These are phyloP conservation scores for Penicillium cosmopolitanum DNA, from an alignment of 495 filamentous ascomycete species.

Conservation along the genomic window DNA sequence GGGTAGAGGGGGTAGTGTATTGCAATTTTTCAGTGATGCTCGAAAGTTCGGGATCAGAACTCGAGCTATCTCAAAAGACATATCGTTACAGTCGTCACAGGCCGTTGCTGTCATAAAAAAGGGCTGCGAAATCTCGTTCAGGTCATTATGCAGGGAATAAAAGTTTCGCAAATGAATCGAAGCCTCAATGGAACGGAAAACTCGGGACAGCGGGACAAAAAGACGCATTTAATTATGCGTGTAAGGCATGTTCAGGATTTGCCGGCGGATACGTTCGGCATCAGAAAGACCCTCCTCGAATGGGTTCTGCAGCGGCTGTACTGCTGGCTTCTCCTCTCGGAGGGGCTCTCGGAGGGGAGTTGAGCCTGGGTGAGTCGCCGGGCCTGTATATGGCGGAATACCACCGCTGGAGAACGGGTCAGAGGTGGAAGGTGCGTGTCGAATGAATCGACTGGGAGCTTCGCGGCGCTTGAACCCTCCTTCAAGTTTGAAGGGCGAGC, in stretches of 20 bases:
- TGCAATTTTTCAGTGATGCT: slow-evolving; percentile 15
- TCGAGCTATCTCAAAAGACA: slow-evolving; percentile 21
- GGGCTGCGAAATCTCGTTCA: slow-evolving; percentile 35
- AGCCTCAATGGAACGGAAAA: slow-evolving; percentile 23
- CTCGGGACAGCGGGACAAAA: slow-evolving; percentile 15
- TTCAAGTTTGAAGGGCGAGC: slow-evolving; percentile 56
- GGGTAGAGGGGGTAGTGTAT: slow-evolving; percentile 15
- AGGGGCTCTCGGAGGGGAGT: slow-evolving; percentile 26
- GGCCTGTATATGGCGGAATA: slow-evolving; percentile 20
- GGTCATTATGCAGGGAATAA: slow-evolving; percentile 33
- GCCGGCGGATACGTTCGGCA: slow-evolving; percentile 51
- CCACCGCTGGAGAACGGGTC: slow-evolving; percentile 44
- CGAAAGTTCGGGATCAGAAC: slow-evolving; percentile 9
- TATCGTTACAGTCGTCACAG: slow-evolving; percentile 47
- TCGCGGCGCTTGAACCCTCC: slow-evolving; percentile 31
- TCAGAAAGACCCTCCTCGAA: slow-evolving; percentile 48
- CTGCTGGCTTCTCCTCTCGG: slow-evolving; percentile 20
- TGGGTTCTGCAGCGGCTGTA: slow-evolving; percentile 38
- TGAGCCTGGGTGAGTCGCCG: slow-evolving; percentile 5
- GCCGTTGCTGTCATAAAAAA: slow-evolving; percentile 44
- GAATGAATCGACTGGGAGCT: slow-evolving; percentile 29
- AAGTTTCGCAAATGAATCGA: slow-evolving; percentile 26
- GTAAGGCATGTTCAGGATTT: slow-evolving; percentile 48
- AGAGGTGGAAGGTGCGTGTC: slow-evolving; percentile 47
- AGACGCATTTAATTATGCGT: slow-evolving; percentile 33